Percentiles rank a stretch among this genome's conserved stretches.
Conservation (phyloP, 164 flowering plant genomes). For the Magnolia kwangsiensis region DNA sequence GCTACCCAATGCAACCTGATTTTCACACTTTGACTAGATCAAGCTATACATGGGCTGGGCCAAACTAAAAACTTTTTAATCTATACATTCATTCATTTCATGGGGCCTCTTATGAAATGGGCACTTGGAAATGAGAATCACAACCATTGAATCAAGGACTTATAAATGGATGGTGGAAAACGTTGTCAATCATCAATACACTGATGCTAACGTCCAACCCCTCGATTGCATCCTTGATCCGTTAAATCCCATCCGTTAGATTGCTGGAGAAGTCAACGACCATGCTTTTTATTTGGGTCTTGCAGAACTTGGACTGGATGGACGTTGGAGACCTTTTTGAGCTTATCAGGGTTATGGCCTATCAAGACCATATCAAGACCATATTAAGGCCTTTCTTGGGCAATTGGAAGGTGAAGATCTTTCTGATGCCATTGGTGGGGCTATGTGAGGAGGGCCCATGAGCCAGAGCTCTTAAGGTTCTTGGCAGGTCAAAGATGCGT, state of each 20-base stretch:
- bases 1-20: too few species aligned
- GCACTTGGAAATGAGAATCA: too few species aligned
- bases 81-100: too few species aligned
- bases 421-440: slow-evolving; percentile 88
- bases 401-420: slow-evolving; percentile 69
- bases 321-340: slow-evolving; percentile 47
- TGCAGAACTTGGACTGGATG: slow-evolving; percentile 40
- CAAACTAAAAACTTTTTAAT: too few species aligned
- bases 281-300: slow-evolving; percentile 52
- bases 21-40: too few species aligned
- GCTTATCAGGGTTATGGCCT: slow-evolving; percentile 66
- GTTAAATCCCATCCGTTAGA: slow-evolving; percentile 49
- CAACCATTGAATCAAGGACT: too few species aligned
- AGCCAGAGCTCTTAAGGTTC: slow-evolving; percentile 76
- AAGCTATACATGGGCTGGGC: too few species aligned
- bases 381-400: slow-evolving; percentile 75
- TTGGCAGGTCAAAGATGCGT: slow-evolving; percentile 70
- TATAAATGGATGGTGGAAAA: too few species aligned
- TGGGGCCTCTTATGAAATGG: too few species aligned
- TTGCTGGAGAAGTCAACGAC: slow-evolving; percentile 78
- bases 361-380: slow-evolving; percentile 72
- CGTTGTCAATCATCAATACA: too few species aligned
- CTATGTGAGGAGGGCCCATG: slow-evolving; percentile 92
- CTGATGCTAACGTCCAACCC: slow-evolving; percentile 77
- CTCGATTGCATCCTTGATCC: slow-evolving; percentile 49